Evolutionary conservation across 2,329 filamentous ascomycete genomes (phyloP).

Genomic region (Aspergillus ruber): DNA sequence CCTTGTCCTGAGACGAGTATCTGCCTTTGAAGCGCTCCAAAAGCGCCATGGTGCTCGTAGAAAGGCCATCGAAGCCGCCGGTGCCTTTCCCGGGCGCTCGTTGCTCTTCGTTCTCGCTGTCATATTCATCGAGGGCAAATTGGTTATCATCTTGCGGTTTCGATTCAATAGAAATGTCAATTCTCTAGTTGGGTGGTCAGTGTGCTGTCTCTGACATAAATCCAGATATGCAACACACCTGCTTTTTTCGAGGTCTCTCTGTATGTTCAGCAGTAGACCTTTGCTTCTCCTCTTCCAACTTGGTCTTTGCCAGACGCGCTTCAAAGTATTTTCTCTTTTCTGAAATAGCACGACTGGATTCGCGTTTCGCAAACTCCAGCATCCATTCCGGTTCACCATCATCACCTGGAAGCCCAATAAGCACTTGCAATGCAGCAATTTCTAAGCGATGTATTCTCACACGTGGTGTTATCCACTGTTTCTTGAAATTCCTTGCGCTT

Average conservation of each 20-base stretch:
- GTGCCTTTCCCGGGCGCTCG: constrained; percentile 19
- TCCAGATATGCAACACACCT: constrained; percentile 21
- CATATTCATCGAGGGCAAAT: constrained; percentile 71
- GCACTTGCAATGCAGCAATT: neutral
- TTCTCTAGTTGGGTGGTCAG: constrained; percentile 17
- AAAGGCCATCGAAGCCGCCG: constrained; percentile 47
- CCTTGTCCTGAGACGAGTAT: constrained; percentile 18
- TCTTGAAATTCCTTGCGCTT: constrained; percentile 58
- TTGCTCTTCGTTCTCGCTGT: constrained; percentile 53
- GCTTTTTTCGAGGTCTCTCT: constrained; percentile 43
- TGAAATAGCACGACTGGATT: constrained; percentile 61
- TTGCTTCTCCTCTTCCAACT: constrained; percentile 55
- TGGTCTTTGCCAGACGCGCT: constrained; percentile 58
- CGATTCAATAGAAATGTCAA: constrained; percentile 11
- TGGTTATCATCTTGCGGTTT: constrained; percentile 53
- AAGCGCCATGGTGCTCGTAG: constrained; percentile 67
- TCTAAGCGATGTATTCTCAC: constrained; percentile 23
- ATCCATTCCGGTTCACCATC: constrained; percentile 83
- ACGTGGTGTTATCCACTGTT: constrained; percentile 42
- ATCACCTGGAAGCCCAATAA: constrained; percentile 33
- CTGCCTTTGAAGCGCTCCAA: constrained; percentile 60
- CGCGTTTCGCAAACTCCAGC: constrained; percentile 64
- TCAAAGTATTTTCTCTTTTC: constrained; percentile 67
- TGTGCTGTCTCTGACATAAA: neutral
- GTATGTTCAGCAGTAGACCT: constrained; percentile 47